Percentiles rank a stretch among this genome's conserved stretches.
Conservation (phyloP, 176 grass and related monocot genomes). For the Triticum urartu region DNA sequence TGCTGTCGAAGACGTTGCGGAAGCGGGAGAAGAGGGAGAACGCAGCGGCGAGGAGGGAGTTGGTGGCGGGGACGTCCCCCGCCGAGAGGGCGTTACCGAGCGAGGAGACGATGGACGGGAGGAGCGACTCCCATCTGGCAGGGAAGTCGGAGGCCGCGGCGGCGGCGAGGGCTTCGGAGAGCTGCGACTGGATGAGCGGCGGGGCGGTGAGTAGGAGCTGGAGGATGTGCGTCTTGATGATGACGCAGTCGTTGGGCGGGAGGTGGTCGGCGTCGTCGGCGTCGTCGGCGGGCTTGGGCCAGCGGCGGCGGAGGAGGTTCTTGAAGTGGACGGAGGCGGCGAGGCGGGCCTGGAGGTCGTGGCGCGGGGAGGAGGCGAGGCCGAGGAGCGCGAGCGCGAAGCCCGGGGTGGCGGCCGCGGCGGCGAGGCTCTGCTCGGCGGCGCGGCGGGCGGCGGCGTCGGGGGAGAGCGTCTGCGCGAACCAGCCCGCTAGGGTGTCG, state of each 20-base stretch:
- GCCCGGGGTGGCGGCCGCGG: constrained; percentile 40
- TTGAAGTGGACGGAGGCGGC: constrained; percentile 80
- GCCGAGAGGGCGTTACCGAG: constrained; percentile 49
- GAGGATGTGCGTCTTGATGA: constrained; percentile 73
- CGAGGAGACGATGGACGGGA: constrained; percentile 68
- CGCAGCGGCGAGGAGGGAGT: constrained; percentile 68
- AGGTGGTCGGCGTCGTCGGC: constrained; percentile 40
- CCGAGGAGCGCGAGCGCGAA: constrained; percentile 74
- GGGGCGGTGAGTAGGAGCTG: constrained; percentile 75
- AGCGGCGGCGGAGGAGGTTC: constrained; percentile 73
- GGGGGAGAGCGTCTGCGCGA: constrained; percentile 70
- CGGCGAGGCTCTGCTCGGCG: constrained; percentile 64
- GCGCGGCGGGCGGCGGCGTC: constrained; percentile 63
- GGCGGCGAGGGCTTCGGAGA: constrained; percentile 72
- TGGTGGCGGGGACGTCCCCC: constrained; percentile 55
- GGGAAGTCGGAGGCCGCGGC: constrained; percentile 79
- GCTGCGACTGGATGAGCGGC: constrained; percentile 70
- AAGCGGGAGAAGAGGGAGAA: constrained; percentile 83
- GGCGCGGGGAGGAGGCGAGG: constrained; percentile 51
- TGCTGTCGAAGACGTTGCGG: constrained; percentile 80
- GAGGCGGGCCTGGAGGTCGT: constrained; percentile 61
- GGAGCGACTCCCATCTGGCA: constrained; percentile 68
- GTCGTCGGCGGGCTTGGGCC: constrained; percentile 47
- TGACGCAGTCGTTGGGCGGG: constrained; percentile 56
- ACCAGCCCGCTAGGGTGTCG: constrained; percentile 71